Base-by-base conservation (phyloP, 768 basidiomycete genomes). In the Chalciporus piperatus region DNA sequence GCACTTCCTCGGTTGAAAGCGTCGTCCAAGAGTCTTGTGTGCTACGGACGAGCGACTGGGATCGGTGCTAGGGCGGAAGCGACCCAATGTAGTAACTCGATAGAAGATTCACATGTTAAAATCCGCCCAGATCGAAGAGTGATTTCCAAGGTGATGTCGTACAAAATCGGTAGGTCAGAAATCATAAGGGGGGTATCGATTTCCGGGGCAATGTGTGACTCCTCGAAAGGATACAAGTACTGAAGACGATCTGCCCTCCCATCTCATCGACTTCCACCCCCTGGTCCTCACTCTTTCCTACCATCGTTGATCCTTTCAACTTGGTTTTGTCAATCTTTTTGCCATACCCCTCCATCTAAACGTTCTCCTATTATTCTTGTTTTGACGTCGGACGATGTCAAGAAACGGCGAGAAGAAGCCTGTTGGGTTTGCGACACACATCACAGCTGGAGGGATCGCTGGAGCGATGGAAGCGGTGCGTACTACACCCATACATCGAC, bases 391-490 rank as follows among this genome's bases (percentile, higher is more conserved):
- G 27, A 48, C 37, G 37, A 84, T 84, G 82, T 76, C 83, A 54
- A 72, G 79, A 59, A 74, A 73, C 53, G 66, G 71, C 35, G 81
- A 79, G 68, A 88, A 84, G 75, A 89, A 86, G 63, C 85, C 87
- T 17, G 85, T 92, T 10, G 84, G 86, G 30, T 90, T 92, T 60
- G 89, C 89, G 16, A 91, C 83, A 38, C 95, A 99, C 68, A 83
- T 98, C 66, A 88, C 87, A 25, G 97, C 96, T 35, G 97, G 97
- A 54, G 97, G 97, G 17, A 82, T 89, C 20, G 96, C 94, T 22
- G 96, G 96, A 41, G 87, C 87, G 43, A 91, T 92, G 69, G 95
- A 98, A 74, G 95, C 96, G 49, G 85, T 92, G 52, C 60, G 87
- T 48, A 13, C 33, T 32, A 10, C 30, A 11, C 8, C 38, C 28